These are phyloP conservation scores for Phoenix roebelenii DNA, from an alignment of 176 grass and related monocot species.

Conservation along the genomic window DNA sequence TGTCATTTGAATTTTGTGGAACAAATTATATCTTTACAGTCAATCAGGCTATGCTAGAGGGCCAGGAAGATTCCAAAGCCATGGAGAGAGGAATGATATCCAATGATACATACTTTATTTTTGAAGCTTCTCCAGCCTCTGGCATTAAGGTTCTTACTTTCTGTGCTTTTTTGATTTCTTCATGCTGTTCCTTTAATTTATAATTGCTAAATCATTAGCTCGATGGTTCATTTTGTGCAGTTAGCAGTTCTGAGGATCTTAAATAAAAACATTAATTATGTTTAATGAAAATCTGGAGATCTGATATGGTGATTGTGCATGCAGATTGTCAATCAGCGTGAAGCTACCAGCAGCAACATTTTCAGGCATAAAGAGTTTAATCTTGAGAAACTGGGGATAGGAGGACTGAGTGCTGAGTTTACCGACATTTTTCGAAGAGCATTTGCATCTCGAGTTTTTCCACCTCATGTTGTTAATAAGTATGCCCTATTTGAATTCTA, in stretches of 20 bases:
- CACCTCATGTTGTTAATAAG: constrained; percentile 68
- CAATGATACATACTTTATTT: constrained; percentile 86
- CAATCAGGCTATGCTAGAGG: constrained; percentile 84
- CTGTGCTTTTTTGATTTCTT: background rate
- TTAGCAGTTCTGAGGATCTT: too few relatives aligned
- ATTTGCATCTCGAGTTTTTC: constrained; percentile 97
- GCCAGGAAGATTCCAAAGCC: constrained; percentile 64
- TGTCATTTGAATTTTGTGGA: constrained; percentile 89
- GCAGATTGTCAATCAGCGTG: constrained; percentile 86
- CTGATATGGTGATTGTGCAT: constrained; percentile 19
- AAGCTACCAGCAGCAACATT: constrained; percentile 94
- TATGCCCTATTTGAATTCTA: background rate
- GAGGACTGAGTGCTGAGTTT: constrained; percentile 85
- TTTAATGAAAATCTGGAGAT: background rate
- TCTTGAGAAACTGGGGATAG: constrained; percentile 91
- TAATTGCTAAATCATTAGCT: too few relatives aligned
- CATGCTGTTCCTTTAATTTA: too few relatives aligned
- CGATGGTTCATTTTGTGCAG: too few relatives aligned
- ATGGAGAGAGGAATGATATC: constrained; percentile 79
- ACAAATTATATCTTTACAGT: constrained; percentile 91
- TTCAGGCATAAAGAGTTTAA: constrained; percentile 98
- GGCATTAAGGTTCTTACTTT: constrained; percentile 80
- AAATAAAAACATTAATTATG: background rate
- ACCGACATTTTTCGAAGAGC: constrained; percentile 95
- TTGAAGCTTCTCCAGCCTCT: constrained; percentile 83